These are phyloP conservation scores for Fusarium torreyae DNA, from an alignment of 2,329 filamentous ascomycete genomes.

Conservation along the genomic window DNA sequence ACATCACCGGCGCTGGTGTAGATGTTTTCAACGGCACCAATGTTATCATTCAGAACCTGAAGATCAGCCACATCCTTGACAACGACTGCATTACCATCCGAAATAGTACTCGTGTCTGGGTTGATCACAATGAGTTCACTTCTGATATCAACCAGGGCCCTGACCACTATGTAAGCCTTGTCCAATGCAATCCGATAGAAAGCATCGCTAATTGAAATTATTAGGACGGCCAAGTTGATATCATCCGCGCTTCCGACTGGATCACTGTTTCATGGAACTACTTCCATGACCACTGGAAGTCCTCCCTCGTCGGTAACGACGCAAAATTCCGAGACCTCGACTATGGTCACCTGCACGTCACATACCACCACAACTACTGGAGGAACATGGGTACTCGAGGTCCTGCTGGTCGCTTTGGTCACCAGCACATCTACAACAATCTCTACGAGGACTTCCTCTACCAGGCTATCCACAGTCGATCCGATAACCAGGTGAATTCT, in stretches of 20 bases:
- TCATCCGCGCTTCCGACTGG: constrained; percentile 61
- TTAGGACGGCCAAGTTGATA: constrained; percentile 63
- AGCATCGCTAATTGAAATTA: neutral
- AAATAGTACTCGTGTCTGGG: constrained; percentile 63
- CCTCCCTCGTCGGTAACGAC: constrained; percentile 61
- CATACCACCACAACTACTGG: constrained; percentile 67
- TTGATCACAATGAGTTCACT: constrained; percentile 65
- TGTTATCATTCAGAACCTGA: constrained; percentile 59
- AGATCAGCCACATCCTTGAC: constrained; percentile 55
- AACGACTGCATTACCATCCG: constrained; percentile 61
- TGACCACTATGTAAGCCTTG: constrained; percentile 53
- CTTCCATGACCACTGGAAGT: constrained; percentile 66
- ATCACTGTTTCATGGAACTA: constrained; percentile 65
- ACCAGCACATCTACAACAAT: constrained; percentile 66
- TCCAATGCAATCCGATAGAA: too few relatives aligned
- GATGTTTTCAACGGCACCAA: constrained; percentile 56
- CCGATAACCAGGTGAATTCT: constrained; percentile 56
- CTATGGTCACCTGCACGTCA: constrained; percentile 62
- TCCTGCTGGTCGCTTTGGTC: constrained; percentile 64
- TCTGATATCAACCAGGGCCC: constrained; percentile 58
- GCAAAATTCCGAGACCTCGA: constrained; percentile 58
- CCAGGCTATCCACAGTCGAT: constrained; percentile 65
- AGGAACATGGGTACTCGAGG: constrained; percentile 62
- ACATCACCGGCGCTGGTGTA: constrained; percentile 56
- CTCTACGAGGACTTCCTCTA: constrained; percentile 63